phyloP scores from a whole-genome alignment of 2,329 filamentous ascomycete species.

The Blumeria hordei region DNA sequence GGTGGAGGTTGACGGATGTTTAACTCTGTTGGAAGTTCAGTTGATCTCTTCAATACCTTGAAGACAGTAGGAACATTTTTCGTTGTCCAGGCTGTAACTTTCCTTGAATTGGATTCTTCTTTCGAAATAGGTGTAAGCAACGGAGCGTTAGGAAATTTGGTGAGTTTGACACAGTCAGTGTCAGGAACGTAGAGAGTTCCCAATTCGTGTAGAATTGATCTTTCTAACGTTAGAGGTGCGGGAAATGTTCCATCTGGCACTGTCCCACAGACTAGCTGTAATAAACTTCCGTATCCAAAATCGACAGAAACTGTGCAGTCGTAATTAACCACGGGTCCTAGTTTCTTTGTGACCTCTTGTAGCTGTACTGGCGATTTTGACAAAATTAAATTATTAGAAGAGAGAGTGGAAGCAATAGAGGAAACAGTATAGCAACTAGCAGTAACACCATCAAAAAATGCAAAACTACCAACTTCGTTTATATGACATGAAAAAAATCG shows the following conservation, averaged over 20 bases:
- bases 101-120: not conserved
- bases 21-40: not conserved
- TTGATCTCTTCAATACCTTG: not conserved
- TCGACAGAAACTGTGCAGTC: not conserved
- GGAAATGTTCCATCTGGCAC: slow-evolving; percentile 1
- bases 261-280: not conserved
- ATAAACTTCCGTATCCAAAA: too few relatives aligned
- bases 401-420: not conserved
- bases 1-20: not conserved
- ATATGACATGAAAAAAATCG: not conserved
- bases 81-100: not conserved
- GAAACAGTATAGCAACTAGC: not conserved
- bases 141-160: not conserved
- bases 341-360: not conserved
- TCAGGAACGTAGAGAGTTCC: not conserved
- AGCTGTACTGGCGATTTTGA: not conserved
- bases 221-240: not conserved
- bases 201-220: not conserved
- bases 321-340: not conserved
- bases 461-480: not conserved
- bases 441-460: not conserved
- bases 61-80: not conserved
- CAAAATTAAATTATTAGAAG: not conserved
- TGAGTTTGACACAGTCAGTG: not conserved
- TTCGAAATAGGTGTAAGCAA: not conserved